Conservation (phyloP, 345 rosid species). For the Litchi chinensis region DNA sequence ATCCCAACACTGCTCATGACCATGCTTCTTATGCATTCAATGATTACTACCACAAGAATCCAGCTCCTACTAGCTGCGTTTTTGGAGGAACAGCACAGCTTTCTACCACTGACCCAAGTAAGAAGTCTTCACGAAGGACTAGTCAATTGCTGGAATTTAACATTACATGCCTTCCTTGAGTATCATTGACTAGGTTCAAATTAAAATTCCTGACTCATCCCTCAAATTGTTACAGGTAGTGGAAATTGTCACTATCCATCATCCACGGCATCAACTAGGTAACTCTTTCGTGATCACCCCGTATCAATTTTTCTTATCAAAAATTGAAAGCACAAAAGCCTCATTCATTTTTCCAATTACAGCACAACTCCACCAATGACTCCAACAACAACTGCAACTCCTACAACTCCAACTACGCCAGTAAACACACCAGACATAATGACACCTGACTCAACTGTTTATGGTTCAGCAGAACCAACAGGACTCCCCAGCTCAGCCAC, state of each 20-base stretch:
- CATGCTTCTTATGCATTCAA: conserved; percentile 98
- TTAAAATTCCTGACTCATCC: conserved; percentile 12
- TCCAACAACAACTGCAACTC: conserved; percentile 42
- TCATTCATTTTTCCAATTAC: conserved; percentile 28
- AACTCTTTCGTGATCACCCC: conserved; percentile 21
- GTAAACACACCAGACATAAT: conserved; percentile 34
- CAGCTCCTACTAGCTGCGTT: conserved; percentile 78
- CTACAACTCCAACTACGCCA: conserved; percentile 32
- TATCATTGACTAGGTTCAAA: conserved; percentile 4
- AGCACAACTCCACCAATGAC: conserved; percentile 60
- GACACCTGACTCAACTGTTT: conserved; percentile 53
- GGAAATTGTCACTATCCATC: conserved; percentile 76
- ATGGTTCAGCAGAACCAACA: conserved; percentile 76
- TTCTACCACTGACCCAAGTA: conserved; percentile 89
- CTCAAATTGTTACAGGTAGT: conserved; percentile 53
- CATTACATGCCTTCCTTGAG: not conserved
- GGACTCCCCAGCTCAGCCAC: conserved; percentile 80
- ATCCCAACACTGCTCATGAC: conserved; percentile 66
- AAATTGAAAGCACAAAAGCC: conserved; percentile 7
- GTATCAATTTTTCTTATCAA: not conserved
- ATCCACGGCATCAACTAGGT: conserved; percentile 46
- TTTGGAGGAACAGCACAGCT: conserved; percentile 96
- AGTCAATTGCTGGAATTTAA: conserved; percentile 9
- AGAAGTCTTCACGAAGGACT: conserved; percentile 19
- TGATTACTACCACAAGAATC: conserved; percentile 93